Conservation (phyloP, 2,329 filamentous ascomycete genomes). For the Ophiobolus disseminans region DNA sequence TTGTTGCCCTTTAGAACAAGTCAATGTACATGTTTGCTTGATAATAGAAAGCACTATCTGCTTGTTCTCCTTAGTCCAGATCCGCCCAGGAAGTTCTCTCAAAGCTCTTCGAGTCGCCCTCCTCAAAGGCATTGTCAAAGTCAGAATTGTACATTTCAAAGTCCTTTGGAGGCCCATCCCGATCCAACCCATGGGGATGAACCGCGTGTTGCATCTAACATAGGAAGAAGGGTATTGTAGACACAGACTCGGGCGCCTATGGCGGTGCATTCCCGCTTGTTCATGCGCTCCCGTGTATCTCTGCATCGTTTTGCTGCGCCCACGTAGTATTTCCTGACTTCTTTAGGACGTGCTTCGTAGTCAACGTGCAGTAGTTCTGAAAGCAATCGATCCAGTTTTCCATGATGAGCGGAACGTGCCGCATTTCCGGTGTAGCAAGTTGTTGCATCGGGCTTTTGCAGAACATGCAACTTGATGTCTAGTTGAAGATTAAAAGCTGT, state of each 20-base stretch:
- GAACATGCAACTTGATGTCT: not conserved
- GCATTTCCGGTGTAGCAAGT: not conserved
- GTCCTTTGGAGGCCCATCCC: not conserved
- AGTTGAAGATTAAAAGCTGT: not conserved
- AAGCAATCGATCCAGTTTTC: not conserved
- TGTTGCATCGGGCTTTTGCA: not conserved
- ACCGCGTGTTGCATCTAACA: not conserved
- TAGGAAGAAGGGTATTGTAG: not conserved
- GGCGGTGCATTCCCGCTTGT: not conserved
- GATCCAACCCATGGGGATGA: not conserved
- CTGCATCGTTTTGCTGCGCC: not conserved
- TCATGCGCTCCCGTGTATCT: not conserved
- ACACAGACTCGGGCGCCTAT: not conserved
- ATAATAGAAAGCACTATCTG: no score
- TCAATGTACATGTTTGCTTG: no score
- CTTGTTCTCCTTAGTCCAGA: no score
- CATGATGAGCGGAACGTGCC: not conserved
- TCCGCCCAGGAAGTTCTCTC: no score
- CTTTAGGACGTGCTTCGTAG: not conserved
- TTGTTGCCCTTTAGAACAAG: no score
- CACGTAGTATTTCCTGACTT: not conserved
- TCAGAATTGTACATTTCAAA: not conserved
- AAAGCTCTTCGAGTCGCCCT: no score
- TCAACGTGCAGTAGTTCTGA: not conserved
- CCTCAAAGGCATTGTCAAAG: no score